Conservation (phyloP, 139 green algal genomes). For the Chlorella sp. region DNA sequence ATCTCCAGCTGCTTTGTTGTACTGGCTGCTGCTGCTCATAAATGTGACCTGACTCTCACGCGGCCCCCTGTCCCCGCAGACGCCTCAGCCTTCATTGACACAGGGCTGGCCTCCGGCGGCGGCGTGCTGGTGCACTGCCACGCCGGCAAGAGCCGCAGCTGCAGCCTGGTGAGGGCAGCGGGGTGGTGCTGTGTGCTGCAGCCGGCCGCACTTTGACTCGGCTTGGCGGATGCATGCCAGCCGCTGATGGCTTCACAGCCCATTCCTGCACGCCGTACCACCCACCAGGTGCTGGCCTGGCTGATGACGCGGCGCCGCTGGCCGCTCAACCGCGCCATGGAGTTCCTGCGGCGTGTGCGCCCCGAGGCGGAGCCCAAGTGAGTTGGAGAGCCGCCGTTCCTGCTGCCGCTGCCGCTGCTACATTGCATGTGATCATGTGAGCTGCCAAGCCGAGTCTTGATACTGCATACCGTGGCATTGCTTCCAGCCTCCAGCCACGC, state of each 20-base stretch:
- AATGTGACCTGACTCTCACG: no score
- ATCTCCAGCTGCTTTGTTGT: no score
- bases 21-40: no score
- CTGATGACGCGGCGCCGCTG: conserved; percentile 49
- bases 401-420: conserved; percentile 70
- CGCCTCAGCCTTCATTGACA: conserved; percentile 73
- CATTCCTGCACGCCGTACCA: neutral
- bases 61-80: conserved; percentile 19
- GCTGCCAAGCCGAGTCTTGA: no score
- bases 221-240: no score
- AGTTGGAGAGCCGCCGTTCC: conserved; percentile 78
- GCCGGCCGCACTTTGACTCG: no score
- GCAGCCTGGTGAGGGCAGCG: conserved; percentile 64
- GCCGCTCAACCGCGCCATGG: conserved; percentile 69
- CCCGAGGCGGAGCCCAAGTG: conserved; percentile 81
- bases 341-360: conserved; percentile 46
- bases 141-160: conserved; percentile 81
- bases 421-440: no score
- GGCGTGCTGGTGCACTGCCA: conserved; percentile 92
- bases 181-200: no score
- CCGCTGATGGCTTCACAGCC: neutral
- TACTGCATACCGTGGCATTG: no score
- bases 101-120: conserved; percentile 47
- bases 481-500: no score
- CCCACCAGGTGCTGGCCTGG: conserved; percentile 37